Conservation (phyloP, 169 alveolate genomes). For the Babesia microti region DNA sequence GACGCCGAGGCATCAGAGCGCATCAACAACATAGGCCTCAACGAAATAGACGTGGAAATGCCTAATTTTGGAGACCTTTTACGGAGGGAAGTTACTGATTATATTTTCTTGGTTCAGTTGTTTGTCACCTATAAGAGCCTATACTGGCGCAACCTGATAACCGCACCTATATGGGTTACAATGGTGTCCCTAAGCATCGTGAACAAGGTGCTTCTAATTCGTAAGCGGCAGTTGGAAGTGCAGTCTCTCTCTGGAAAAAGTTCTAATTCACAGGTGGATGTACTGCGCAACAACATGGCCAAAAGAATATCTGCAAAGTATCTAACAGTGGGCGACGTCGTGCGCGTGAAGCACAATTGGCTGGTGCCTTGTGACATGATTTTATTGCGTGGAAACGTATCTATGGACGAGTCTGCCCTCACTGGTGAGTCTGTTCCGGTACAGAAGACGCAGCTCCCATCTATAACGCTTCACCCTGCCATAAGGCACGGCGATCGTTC, state of each 20-base stretch:
- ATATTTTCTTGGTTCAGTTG: slow-evolving; percentile 57
- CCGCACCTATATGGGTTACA: slow-evolving; percentile 58
- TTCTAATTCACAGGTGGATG: slow-evolving; percentile 42
- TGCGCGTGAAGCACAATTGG: slow-evolving; percentile 48
- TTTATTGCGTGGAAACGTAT: slow-evolving; percentile 64
- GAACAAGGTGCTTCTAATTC: slow-evolving; percentile 51
- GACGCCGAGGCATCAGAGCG: slow-evolving; percentile 51
- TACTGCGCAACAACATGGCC: slow-evolving; percentile 50
- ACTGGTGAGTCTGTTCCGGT: slow-evolving; percentile 80
- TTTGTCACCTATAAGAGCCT: slow-evolving; percentile 52
- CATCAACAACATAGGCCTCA: slow-evolving; percentile 45
- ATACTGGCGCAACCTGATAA: slow-evolving; percentile 58
- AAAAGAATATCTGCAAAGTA: slow-evolving; percentile 51
- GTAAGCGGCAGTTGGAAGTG: slow-evolving; percentile 58
- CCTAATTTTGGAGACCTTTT: slow-evolving; percentile 43
- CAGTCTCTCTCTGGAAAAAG: slow-evolving; percentile 42
- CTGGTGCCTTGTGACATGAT: slow-evolving; percentile 74
- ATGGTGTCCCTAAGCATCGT: slow-evolving; percentile 46
- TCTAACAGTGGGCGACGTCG: slow-evolving; percentile 65
- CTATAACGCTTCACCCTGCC: slow-evolving; percentile 46
- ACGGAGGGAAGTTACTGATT: slow-evolving; percentile 56
- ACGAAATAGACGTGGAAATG: slow-evolving; percentile 43
- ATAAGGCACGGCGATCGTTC: slow-evolving; percentile 68
- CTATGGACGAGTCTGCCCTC: slow-evolving; percentile 71
- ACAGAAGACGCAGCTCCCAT: slow-evolving; percentile 56